phyloP scores from a whole-genome alignment of 208 protist species.

The Trypanosoma congolense region DNA sequence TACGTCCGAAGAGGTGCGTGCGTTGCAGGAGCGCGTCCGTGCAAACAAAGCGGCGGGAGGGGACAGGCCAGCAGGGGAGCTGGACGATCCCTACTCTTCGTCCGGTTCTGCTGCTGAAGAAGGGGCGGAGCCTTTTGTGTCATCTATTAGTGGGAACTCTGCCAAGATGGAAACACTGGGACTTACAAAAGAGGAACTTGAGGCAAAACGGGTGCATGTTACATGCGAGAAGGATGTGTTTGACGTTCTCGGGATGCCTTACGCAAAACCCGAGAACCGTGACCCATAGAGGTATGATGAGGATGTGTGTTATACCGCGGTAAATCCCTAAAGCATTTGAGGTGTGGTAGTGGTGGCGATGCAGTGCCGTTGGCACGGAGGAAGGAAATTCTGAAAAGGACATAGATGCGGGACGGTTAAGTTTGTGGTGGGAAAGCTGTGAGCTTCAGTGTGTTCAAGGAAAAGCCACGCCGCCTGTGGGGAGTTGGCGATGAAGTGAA shows the following conservation, averaged over 20 bases:
- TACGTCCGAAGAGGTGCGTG: conserved; percentile 73
- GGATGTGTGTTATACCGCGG: too few relatives aligned
- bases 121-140: conserved; percentile 13
- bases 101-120: conserved; percentile 7
- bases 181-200: conserved; percentile 76
- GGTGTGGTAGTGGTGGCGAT: too few relatives aligned
- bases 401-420: too few relatives aligned
- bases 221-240: conserved; percentile 83
- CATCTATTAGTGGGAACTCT: conserved; percentile 26
- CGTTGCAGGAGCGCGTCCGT: conserved; percentile 67
- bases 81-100: not conserved
- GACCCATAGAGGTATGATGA: conserved; percentile 54
- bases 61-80: not conserved
- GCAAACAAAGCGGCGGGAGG: conserved; percentile 57
- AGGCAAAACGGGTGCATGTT: conserved; percentile 77
- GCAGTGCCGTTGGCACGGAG: too few relatives aligned
- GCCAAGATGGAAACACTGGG: conserved; percentile 59
- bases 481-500: too few relatives aligned
- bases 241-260: conserved; percentile 82
- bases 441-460: too few relatives aligned
- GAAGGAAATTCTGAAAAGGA: too few relatives aligned
- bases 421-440: too few relatives aligned
- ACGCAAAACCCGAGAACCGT: conserved; percentile 80
- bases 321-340: too few relatives aligned
- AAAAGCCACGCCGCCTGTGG: too few relatives aligned